Evolutionary conservation across 495 filamentous ascomycete species (phyloP).

Genomic region (Hypoxylon lienhwacheense): DNA sequence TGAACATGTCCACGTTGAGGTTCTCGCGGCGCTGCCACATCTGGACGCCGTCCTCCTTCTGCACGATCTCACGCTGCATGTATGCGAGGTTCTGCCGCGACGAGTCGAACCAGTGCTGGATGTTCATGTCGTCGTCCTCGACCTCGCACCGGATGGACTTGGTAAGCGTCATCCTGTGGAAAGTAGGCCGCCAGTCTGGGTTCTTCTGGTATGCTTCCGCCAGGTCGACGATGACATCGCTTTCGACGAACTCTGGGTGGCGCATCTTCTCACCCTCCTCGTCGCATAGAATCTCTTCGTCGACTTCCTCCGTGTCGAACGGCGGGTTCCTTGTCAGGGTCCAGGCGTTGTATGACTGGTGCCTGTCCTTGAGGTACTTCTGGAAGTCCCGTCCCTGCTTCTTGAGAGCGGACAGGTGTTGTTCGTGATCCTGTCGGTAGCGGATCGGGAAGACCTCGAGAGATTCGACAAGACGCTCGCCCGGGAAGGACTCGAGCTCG

Average conservation of each 20-base stretch:
- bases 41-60: slow-evolving; percentile 36
- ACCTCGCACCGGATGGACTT: slow-evolving; percentile 27
- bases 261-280: slow-evolving; percentile 32
- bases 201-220: slow-evolving; percentile 46
- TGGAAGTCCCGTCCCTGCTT: slow-evolving; percentile 51
- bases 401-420: slow-evolving; percentile 43
- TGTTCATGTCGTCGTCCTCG: slow-evolving; percentile 34
- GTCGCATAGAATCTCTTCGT: slow-evolving; percentile 29
- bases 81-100: slow-evolving; percentile 30
- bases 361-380: slow-evolving; percentile 51
- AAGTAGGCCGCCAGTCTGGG: slow-evolving; percentile 36
- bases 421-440: slow-evolving; percentile 53
- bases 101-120: slow-evolving; percentile 37
- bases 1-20: slow-evolving; percentile 37
- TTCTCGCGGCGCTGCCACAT: slow-evolving; percentile 38
- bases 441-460: slow-evolving; percentile 60
- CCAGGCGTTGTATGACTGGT: slow-evolving; percentile 50
- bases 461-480: slow-evolving; percentile 56
- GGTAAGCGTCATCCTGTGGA: slow-evolving; percentile 28
- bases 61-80: slow-evolving; percentile 37
- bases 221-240: slow-evolving; percentile 56
- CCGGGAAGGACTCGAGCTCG: slow-evolving; percentile 52
- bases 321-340: slow-evolving; percentile 40
- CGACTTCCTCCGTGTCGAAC: slow-evolving; percentile 21
- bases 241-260: slow-evolving; percentile 46